Percentiles rank a stretch among this genome's conserved stretches.
Conservation (phyloP, 2,329 filamentous ascomycete species). For the Penicillium sp. region DNA sequence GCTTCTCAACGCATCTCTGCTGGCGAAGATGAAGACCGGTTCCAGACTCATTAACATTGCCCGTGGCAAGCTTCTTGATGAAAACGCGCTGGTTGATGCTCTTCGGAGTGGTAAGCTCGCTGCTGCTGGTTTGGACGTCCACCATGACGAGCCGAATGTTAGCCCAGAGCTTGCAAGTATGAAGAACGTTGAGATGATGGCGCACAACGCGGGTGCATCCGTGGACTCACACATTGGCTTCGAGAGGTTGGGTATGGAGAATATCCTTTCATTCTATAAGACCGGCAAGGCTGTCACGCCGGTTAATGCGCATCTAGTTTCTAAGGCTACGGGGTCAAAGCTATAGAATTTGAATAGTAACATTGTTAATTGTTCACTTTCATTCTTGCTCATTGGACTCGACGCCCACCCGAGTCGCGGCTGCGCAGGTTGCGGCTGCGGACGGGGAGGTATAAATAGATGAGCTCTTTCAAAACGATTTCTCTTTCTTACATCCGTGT, state of each 20-base stretch:
- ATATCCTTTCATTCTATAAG: conserved; percentile 35
- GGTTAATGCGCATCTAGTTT: conserved; percentile 59
- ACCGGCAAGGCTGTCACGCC: conserved; percentile 46
- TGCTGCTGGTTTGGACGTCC: conserved; percentile 53
- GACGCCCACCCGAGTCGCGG: neutral
- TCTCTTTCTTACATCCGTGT: neutral
- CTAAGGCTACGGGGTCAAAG: conserved; percentile 7
- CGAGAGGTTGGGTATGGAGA: conserved; percentile 48
- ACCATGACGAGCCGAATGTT: conserved; percentile 53
- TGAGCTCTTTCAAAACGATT: neutral
- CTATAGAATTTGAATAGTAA: conserved; percentile 5
- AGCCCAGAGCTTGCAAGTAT: conserved; percentile 40
- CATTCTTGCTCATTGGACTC: neutral
- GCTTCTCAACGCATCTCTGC: conserved; percentile 40
- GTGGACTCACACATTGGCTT: conserved; percentile 51
- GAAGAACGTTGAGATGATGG: conserved; percentile 44
- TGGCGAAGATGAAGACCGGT: conserved; percentile 49
- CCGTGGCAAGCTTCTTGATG: conserved; percentile 50
- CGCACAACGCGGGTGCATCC: conserved; percentile 50
- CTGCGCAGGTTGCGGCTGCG: neutral
- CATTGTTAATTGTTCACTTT: too few relatives aligned
- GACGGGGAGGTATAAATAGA: neutral
- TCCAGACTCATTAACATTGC: conserved; percentile 52
- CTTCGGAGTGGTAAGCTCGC: conserved; percentile 47
- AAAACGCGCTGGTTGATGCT: conserved; percentile 47